phyloP scores from a whole-genome alignment of 164 flowering plant genomes.

The Liriodendron chinense region DNA sequence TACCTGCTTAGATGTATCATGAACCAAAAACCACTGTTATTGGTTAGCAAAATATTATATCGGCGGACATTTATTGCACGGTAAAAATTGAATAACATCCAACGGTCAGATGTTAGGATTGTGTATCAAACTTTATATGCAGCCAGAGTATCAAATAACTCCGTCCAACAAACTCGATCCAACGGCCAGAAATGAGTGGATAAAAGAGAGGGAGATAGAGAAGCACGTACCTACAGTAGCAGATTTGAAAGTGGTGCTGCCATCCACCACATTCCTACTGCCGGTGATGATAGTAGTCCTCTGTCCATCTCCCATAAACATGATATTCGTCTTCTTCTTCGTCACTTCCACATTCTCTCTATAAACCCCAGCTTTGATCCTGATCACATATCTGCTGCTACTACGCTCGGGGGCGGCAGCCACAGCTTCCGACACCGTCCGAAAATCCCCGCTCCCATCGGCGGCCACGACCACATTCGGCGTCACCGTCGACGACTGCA shows the following conservation, averaged over 20 bases:
- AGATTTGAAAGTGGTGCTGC: conserved; percentile 91
- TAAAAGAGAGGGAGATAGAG: not conserved
- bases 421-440: conserved; percentile 77
- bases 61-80: no score
- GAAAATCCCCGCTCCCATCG: conserved; percentile 76
- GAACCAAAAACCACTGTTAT: no score
- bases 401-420: conserved; percentile 74
- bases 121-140: no score
- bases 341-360: conserved; percentile 80
- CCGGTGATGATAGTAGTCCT: conserved; percentile 76
- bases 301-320: conserved; percentile 88
- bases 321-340: conserved; percentile 68
- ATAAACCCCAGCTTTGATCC: conserved; percentile 80
- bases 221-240: conserved; percentile 81
- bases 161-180: not conserved
- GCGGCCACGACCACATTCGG: conserved; percentile 79
- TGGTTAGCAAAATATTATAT: no score
- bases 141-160: no score
- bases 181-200: not conserved
- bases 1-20: no score
- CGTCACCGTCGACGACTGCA: conserved; percentile 51
- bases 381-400: conserved; percentile 56
- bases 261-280: conserved; percentile 67
- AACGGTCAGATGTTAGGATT: no score
- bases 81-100: no score